These are phyloP conservation scores for Fusarium proliferatum DNA, from an alignment of 2,329 filamentous ascomycete species.

Conservation along the genomic window DNA sequence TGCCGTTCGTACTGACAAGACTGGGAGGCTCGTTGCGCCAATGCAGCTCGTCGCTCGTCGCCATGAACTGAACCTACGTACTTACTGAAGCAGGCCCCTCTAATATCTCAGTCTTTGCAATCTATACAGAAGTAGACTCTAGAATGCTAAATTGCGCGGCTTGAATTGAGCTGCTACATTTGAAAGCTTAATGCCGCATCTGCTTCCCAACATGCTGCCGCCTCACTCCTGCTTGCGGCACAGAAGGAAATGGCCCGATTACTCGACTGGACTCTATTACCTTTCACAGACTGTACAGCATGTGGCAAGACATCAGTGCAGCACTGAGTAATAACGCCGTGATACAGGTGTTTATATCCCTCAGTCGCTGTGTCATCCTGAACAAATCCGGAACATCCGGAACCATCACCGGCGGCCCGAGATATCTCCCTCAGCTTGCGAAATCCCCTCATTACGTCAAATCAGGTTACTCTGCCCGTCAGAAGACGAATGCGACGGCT, in stretches of 20 bases:
- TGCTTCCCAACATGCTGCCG: not conserved
- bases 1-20: not conserved
- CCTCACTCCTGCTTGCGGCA: not conserved
- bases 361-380: not conserved
- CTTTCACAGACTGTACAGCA: rapidly evolving
- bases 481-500: not conserved
- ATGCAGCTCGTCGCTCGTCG: not conserved
- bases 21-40: not conserved
- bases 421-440: not conserved
- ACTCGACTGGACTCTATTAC: rapidly evolving
- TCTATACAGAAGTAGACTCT: rapidly evolving
- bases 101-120: not conserved
- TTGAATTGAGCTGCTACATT: not conserved
- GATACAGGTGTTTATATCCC: not conserved
- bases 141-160: rapidly evolving
- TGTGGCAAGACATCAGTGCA: rapidly evolving
- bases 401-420: not conserved
- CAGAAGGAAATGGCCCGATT: not conserved
- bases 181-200: not conserved
- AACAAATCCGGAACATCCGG: not conserved
- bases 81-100: no score
- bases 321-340: not conserved
- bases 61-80: no score
- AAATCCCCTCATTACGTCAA: not conserved
- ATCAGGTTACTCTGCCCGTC: rapidly evolving